Evolutionary conservation across 768 basidiomycete species (phyloP).

Genomic region (Obba rivulosa): DNA sequence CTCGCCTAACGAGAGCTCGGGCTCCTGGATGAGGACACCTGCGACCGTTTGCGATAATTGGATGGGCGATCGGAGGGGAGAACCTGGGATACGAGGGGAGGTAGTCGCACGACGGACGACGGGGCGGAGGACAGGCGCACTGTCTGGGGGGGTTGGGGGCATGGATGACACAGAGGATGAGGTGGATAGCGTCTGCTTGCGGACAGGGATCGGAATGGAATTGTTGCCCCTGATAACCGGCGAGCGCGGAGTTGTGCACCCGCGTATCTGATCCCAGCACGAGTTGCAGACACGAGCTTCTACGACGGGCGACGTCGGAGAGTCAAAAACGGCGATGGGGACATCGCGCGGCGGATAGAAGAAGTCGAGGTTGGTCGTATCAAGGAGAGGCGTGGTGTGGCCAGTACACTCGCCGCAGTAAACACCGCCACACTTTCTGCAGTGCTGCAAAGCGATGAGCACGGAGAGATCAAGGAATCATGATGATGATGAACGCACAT

Average conservation of each 20-base stretch:
- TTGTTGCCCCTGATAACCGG: slow-evolving; percentile 30
- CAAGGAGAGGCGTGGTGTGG: slow-evolving; percentile 58
- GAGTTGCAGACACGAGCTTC: slow-evolving; percentile 69
- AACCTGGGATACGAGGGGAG: slow-evolving; percentile 27
- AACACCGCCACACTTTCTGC: slow-evolving; percentile 79
- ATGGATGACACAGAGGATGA: slow-evolving; percentile 29
- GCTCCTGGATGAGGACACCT: slow-evolving; percentile 8
- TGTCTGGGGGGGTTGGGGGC: slow-evolving; percentile 25
- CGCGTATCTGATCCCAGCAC: slow-evolving; percentile 72
- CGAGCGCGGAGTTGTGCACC: slow-evolving; percentile 37
- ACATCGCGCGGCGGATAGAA: slow-evolving; percentile 64
- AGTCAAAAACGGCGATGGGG: slow-evolving; percentile 53
- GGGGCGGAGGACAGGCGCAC: slow-evolving; percentile 9
- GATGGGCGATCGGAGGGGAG: slow-evolving; percentile 10
- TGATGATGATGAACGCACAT: slow-evolving; percentile 41
- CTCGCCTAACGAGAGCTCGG: slow-evolving; percentile 39
- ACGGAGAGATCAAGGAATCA: slow-evolving; percentile 13
- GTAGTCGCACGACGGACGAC: slow-evolving; percentile 25
- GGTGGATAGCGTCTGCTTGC: slow-evolving; percentile 7
- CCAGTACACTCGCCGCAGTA: slow-evolving; percentile 64
- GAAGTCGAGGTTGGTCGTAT: slow-evolving; percentile 67
- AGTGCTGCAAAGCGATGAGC: slow-evolving; percentile 47
- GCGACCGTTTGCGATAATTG: neutral
- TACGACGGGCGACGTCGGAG: slow-evolving; percentile 54
- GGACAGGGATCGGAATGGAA: slow-evolving; percentile 12